Percentiles rank a stretch among this genome's conserved stretches.
Conservation (phyloP, 495 filamentous ascomycete species). For the Lineolata rhizophorae region DNA sequence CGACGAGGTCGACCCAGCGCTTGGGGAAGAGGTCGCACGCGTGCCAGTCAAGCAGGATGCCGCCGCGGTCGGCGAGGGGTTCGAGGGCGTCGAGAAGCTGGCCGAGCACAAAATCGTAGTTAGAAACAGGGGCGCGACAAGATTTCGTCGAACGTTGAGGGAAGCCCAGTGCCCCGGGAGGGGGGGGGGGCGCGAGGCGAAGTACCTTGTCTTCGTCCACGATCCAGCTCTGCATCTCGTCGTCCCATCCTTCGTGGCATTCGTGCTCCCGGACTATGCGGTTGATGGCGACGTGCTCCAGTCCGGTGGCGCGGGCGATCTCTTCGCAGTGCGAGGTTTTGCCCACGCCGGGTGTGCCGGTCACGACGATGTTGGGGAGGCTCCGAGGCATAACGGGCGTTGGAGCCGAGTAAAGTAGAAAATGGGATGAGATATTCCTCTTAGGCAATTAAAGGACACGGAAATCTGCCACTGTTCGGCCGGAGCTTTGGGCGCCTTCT, state of each 20-base stretch:
- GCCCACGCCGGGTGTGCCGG: conserved; percentile 85
- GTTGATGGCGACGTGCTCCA: conserved; percentile 77
- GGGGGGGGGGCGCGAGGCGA: conserved; percentile 1
- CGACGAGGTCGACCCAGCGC: conserved; percentile 86
- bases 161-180: background rate
- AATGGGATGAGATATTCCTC: conserved; percentile 5
- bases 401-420: conserved; percentile 3
- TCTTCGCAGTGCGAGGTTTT: conserved; percentile 78
- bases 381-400: conserved; percentile 31
- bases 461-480: background rate
- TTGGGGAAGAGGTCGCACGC: conserved; percentile 89
- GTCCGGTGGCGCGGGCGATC: conserved; percentile 46
- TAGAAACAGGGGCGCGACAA: background rate
- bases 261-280: conserved; percentile 64
- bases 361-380: conserved; percentile 78
- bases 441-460: no score
- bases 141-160: background rate
- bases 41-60: conserved; percentile 93
- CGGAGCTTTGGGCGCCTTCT: no score
- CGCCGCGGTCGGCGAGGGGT: conserved; percentile 55
- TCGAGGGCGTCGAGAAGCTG: conserved; percentile 81
- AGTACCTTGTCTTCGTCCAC: conserved; percentile 90
- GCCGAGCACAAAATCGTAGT: conserved; percentile 1
- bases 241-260: conserved; percentile 69
- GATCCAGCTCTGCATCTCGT: conserved; percentile 69